phyloP scores from a whole-genome alignment of 2,329 filamentous ascomycete species.

The Sporothrix protearum region DNA sequence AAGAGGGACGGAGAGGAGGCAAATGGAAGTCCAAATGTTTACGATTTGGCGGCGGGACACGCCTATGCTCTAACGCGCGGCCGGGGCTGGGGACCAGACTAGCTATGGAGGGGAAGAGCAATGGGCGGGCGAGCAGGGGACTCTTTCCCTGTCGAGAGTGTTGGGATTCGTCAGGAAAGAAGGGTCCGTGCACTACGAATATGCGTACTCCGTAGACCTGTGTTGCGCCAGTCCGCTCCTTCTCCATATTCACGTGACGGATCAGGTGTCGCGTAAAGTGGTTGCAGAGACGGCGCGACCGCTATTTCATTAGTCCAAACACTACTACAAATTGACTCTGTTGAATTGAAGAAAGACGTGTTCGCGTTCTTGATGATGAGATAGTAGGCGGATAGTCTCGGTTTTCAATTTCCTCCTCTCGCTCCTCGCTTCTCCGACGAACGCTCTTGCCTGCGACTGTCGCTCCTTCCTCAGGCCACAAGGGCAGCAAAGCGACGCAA shows the following conservation, averaged over 20 bases:
- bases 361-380: neutral
- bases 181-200: neutral
- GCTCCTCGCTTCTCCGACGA: neutral
- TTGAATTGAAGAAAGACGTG: neutral
- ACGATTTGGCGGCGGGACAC: neutral
- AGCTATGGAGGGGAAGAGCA: neutral
- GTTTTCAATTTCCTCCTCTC: neutral
- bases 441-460: neutral
- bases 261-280: neutral
- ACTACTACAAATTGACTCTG: neutral
- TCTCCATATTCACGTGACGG: neutral
- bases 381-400: neutral
- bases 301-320: neutral
- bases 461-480: constrained; percentile 1
- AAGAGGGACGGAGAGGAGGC: neutral
- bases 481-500: constrained; percentile 14
- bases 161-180: neutral
- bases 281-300: neutral
- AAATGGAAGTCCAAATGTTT: neutral
- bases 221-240: neutral
- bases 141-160: no score
- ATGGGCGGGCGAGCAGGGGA: neutral
- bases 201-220: no score
- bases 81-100: neutral
- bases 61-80: constrained; percentile 14